phyloP scores from a whole-genome alignment of 495 filamentous ascomycete genomes.

The Hypoxylon rickii region DNA sequence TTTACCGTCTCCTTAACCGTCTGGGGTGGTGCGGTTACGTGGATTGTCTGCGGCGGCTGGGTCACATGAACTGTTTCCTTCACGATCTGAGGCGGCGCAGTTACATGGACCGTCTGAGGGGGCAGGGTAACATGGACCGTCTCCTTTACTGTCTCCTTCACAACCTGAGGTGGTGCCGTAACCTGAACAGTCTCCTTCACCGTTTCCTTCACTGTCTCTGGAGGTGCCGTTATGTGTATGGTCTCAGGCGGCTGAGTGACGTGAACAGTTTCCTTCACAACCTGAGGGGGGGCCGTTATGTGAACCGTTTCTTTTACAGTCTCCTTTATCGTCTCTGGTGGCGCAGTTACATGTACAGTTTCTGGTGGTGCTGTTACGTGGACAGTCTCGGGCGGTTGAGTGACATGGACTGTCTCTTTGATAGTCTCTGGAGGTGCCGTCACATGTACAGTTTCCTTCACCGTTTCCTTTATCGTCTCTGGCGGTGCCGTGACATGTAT shows the following conservation, averaged over 20 bases:
- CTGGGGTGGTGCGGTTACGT: conserved; percentile 1
- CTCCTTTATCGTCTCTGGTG: no score
- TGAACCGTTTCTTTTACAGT: conserved; percentile 6
- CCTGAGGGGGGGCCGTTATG: no score
- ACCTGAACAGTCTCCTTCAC: conserved; percentile 4
- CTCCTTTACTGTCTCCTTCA: conserved; percentile 12
- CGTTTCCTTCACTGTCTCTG: conserved; percentile 8
- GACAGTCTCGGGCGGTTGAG: conserved; percentile 12
- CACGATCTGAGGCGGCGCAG: no score
- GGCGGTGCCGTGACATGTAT: conserved; percentile 9
- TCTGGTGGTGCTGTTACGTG: no score
- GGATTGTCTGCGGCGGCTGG: conserved; percentile 12
- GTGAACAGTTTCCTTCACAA: conserved; percentile 10
- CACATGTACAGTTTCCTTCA: conserved; percentile 1
- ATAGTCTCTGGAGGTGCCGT: conserved; percentile 1
- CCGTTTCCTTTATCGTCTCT: conserved; percentile 15
- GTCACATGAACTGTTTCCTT: conserved; percentile 15
- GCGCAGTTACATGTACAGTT: conserved; percentile 8
- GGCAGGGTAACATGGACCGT: conserved; percentile 3
- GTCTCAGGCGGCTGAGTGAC: conserved; percentile 16
- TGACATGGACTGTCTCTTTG: not conserved
- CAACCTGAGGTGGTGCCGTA: not conserved
- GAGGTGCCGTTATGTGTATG: not conserved
- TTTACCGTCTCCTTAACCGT: conserved; percentile 13
- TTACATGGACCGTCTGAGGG: conserved; percentile 13